Conservation (phyloP, 176 grass and related monocot genomes). For the Aegilops speltoides region DNA sequence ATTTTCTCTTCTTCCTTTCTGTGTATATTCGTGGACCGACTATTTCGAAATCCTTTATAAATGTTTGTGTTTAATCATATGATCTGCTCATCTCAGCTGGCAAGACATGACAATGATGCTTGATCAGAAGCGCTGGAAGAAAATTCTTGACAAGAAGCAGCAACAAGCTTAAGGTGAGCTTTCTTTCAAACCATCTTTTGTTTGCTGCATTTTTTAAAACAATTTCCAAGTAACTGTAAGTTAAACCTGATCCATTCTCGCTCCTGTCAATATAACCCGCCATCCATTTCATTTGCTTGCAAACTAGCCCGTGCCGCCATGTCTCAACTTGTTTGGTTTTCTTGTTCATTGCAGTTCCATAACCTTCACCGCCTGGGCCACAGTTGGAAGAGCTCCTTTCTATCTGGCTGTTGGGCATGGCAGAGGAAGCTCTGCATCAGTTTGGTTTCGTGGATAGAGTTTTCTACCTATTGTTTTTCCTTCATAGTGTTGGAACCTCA, state of each 20-base stretch:
- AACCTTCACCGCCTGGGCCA: not conserved
- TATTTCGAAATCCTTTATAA: not conserved
- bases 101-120: conserved; percentile 51
- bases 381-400: not conserved
- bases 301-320: not conserved
- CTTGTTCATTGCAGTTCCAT: conserved; percentile 6
- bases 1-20: not conserved
- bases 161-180: conserved; percentile 43
- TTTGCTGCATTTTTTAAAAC: not conserved
- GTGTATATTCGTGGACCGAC: not conserved
- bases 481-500: not conserved
- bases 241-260: not conserved
- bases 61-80: not conserved
- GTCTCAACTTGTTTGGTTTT: not conserved
- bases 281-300: not conserved
- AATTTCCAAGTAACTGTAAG: not conserved
- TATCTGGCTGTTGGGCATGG: not conserved
- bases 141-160: conserved; percentile 47
- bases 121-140: conserved; percentile 55
- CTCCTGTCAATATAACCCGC: not conserved
- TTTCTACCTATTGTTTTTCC: not conserved
- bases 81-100: conserved; percentile 28
- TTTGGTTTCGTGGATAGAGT: not conserved
- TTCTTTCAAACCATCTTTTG: not conserved
- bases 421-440: not conserved